Evolutionary conservation across 2,329 filamentous ascomycete species (phyloP), one percentile per base, ranked within the genome.

Genomic region (Fusarium algeriense): DNA sequence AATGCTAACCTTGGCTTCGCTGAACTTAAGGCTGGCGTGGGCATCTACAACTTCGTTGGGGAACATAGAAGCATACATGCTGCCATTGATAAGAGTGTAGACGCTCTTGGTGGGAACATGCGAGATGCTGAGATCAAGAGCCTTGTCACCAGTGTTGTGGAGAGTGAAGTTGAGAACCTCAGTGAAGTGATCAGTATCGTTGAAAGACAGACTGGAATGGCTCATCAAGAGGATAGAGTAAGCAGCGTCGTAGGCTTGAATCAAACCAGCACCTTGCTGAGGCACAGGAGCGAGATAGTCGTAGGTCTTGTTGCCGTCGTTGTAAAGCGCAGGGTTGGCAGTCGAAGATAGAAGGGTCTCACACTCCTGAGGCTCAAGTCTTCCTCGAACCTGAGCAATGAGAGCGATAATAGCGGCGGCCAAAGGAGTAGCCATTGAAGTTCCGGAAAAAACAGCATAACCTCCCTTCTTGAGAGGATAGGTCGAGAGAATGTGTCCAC

Each of bases 171-270:
- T 84, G 45, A 77, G n/a, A n/a, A n/a, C n/a, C n/a, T n/a, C n/a
- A n/a, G n/a, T n/a, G n/a, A n/a, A n/a, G n/a, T n/a, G n/a, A 68
- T 87, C 86, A 1, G 88, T 89, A 76, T 91, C 89, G 75, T 91
- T 91, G 81, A 91, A 90, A 3, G 87, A 84, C n/a, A 92, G 78
- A 75, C 85, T 87, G 28, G 86, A 86, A 14, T 83, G 83, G 74
- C 84, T 85, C 26, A 91, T 79, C 26, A 87, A 72, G 1, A 85
- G 85, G 2, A 82, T 87, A 15, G 85, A 81, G 73, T 86, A 84
- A 15, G 89, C 87, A 6, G 88, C 87, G 53, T 90, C 86, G 71
- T 86, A 87, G 4, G 88, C 89, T 67, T 90, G 87, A 38, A 91
- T 80, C 15, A 91, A 79, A 23, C 89, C 89, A 55, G 80, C 85